Evolutionary conservation across 2,329 filamentous ascomycete species (phyloP).

Genomic region (Sporothrix luriei): DNA sequence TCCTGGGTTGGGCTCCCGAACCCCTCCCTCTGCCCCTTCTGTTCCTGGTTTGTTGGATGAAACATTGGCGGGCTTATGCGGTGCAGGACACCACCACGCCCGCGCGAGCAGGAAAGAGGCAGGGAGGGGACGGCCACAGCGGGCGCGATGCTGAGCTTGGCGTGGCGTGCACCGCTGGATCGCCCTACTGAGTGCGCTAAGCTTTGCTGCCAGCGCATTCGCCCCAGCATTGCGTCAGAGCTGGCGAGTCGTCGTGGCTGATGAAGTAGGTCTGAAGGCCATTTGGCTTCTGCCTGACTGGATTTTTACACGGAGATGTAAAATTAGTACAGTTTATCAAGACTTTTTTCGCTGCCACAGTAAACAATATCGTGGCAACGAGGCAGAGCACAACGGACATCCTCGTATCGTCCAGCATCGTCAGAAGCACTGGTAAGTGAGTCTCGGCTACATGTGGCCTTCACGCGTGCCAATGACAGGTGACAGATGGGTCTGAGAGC

Average conservation of each 20-base stretch:
- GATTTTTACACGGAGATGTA: too few species aligned
- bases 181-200: background rate
- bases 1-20: background rate
- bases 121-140: background rate
- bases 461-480: background rate
- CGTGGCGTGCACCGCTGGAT: constrained; percentile 10
- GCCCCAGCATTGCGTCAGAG: constrained; percentile 30
- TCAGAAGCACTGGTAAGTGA: background rate
- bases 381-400: background rate
- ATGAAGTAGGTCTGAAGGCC: background rate
- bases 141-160: constrained; percentile 9
- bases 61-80: constrained; percentile 27
- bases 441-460: background rate
- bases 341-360: background rate
- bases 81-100: constrained; percentile 12
- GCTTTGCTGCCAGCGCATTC: background rate
- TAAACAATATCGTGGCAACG: too few species aligned
- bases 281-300: constrained; percentile 15
- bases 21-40: background rate
- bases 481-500: background rate
- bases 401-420: background rate
- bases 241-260: constrained; percentile 22
- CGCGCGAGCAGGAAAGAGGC: background rate
- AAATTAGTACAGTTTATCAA: background rate
- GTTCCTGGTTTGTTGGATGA: constrained; percentile 28